A percentile compares a stretch with the other conserved stretches of the same genome.
Evolutionary conservation across 2,329 filamentous ascomycete species (phyloP).

Genomic region (Cladosporium sp.): DNA sequence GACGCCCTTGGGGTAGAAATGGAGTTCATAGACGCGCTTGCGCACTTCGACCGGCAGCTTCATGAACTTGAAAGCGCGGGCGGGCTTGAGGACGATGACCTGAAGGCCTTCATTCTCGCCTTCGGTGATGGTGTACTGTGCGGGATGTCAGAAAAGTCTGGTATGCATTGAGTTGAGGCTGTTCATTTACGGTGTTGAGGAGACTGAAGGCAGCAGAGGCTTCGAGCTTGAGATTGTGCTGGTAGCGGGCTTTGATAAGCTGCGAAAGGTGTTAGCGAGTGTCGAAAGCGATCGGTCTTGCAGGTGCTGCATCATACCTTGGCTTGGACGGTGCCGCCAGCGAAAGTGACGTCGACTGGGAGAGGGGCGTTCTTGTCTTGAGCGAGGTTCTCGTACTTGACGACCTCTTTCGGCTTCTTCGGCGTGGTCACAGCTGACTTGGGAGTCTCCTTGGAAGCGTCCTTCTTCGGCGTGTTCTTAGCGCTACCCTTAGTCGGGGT

Average conservation of each 20-base stretch:
- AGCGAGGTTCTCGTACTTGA: constrained; percentile 17
- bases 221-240: constrained; percentile 29
- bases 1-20: constrained; percentile 27
- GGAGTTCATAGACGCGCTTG: constrained; percentile 26
- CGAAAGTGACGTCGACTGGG: constrained; percentile 24
- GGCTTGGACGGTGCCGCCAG: constrained; percentile 21
- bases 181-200: constrained; percentile 28
- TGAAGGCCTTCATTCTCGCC: constrained; percentile 30
- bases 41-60: constrained; percentile 27
- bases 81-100: constrained; percentile 33
- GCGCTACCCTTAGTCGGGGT: constrained; percentile 14
- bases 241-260: constrained; percentile 16
- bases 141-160: constrained; percentile 3
- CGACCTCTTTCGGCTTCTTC: constrained; percentile 18
- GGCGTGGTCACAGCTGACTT: neutral
- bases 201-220: constrained; percentile 30
- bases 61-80: constrained; percentile 32
- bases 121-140: constrained; percentile 26
- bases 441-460: constrained; percentile 4
- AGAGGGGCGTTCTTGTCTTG: constrained; percentile 14
- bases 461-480: constrained; percentile 19
- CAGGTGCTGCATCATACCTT: constrained; percentile 6
- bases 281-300: neutral
- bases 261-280: neutral
- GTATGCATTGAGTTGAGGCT: neutral